These are phyloP conservation scores for Wilcoxina mikolae DNA, from an alignment of 495 filamentous ascomycete species.

Conservation along the genomic window DNA sequence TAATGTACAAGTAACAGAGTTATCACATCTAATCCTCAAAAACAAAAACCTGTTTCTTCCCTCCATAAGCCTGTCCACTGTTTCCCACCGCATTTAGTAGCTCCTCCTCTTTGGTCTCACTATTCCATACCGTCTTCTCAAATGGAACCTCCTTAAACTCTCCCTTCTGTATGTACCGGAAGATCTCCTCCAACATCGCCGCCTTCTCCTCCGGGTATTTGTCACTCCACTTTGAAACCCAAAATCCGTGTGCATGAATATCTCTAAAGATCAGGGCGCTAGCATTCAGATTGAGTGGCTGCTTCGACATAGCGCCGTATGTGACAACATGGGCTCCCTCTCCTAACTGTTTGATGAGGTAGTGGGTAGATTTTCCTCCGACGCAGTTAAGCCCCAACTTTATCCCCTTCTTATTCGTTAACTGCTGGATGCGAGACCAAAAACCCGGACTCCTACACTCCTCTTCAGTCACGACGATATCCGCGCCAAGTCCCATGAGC, in stretches of 20 bases:
- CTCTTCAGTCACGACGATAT: conserved; percentile 66
- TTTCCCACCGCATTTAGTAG: conserved; percentile 52
- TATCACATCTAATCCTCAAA: conserved; percentile 43
- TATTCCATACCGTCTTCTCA: conserved; percentile 63
- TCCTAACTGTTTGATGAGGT: conserved; percentile 52
- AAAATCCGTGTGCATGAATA: conserved; percentile 76
- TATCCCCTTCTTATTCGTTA: conserved; percentile 49
- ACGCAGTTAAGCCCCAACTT: conserved; percentile 83
- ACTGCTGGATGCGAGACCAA: conserved; percentile 44
- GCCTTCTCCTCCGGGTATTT: conserved; percentile 57
- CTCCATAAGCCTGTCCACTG: conserved; percentile 63
- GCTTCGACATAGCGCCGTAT: conserved; percentile 86
- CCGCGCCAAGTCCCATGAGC: conserved; percentile 55
- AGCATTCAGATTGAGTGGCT: conserved; percentile 64
- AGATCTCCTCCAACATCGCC: conserved; percentile 63
- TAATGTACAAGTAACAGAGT: no score
- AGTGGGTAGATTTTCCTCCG: conserved; percentile 66
- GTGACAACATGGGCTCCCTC: conserved; percentile 64
- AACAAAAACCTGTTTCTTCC: conserved; percentile 80
- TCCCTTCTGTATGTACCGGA: conserved; percentile 55
- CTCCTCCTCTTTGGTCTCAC: conserved; percentile 51
- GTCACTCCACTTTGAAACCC: conserved; percentile 82
- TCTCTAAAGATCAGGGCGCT: conserved; percentile 82
- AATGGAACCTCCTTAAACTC: conserved; percentile 72
- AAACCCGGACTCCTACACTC: conserved; percentile 51